Conservation (phyloP, 1,139 yeast species). For the Martiniozyma asiatica region DNA sequence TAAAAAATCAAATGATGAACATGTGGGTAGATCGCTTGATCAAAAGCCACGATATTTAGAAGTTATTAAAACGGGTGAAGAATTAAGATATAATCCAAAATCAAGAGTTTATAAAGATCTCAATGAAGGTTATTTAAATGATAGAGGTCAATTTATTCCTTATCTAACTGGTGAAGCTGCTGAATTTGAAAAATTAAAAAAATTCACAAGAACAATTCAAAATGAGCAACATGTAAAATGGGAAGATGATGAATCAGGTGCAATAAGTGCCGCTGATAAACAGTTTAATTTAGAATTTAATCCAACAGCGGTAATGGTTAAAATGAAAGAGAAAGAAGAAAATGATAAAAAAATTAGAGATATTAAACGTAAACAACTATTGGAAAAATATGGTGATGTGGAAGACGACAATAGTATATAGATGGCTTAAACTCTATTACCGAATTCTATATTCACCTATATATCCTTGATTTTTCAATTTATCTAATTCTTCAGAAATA, state of each 20-base stretch:
- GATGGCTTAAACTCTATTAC: no score
- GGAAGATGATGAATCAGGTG: constrained; percentile 14
- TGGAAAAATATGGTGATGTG: constrained; percentile 38
- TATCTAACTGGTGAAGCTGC: constrained; percentile 40
- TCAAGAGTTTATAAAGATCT: constrained; percentile 38
- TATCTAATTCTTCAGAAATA: no score
- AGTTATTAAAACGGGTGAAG: constrained; percentile 23
- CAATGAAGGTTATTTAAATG: constrained; percentile 36
- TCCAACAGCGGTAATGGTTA: constrained; percentile 45
- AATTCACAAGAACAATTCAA: constrained; percentile 29
- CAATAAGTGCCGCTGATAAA: constrained; percentile 28
- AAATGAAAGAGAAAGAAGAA: constrained; percentile 29
- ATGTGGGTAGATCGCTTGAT: constrained; percentile 25
- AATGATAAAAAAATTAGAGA: constrained; percentile 23
- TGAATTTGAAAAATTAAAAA: constrained; percentile 34
- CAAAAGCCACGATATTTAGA: constrained; percentile 29
- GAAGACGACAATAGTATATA: no score
- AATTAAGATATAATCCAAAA: constrained; percentile 42
- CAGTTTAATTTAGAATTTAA: constrained; percentile 40
- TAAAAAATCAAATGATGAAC: constrained; percentile 11
- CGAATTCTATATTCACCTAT: no score
- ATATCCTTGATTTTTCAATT: no score
- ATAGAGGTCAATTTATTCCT: constrained; percentile 41
- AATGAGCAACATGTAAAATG: constrained; percentile 14
- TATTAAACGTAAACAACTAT: constrained; percentile 23